These are phyloP conservation scores for Wallacemonas sp. DNA, from an alignment of 208 protist species.

Conservation along the genomic window DNA sequence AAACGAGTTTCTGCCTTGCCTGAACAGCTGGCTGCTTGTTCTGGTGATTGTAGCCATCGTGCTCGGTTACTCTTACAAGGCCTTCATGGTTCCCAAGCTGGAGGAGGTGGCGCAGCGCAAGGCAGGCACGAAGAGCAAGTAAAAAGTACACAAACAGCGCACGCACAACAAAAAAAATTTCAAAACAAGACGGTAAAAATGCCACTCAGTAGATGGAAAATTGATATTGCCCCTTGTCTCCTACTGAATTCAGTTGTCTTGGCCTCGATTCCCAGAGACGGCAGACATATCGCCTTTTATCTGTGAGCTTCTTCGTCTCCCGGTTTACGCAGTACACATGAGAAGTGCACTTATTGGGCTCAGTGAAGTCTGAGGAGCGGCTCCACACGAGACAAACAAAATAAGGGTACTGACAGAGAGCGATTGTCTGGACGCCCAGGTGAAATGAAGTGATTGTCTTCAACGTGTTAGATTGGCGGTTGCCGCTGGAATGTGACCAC, in stretches of 20 bases:
- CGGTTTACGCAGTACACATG: too few relatives aligned
- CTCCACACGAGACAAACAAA: too few relatives aligned
- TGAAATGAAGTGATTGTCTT: not conserved
- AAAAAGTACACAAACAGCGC: too few relatives aligned
- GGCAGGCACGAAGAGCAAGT: not conserved
- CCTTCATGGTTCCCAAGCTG: conserved; percentile 30
- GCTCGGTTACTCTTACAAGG: conserved; percentile 25
- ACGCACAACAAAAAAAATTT: too few relatives aligned
- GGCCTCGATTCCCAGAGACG: not conserved
- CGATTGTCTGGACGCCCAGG: not conserved
- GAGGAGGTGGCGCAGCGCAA: conserved; percentile 20
- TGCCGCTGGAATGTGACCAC: not conserved
- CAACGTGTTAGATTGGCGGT: not conserved
- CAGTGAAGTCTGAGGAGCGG: too few relatives aligned
- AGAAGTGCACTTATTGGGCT: too few relatives aligned
- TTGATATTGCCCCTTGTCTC: not conserved
- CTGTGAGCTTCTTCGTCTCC: too few relatives aligned
- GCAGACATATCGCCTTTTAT: too few relatives aligned
- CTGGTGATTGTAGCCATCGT: conserved; percentile 25
- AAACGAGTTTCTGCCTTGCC: conserved; percentile 45
- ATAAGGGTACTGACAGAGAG: too few relatives aligned
- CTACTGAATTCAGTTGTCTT: not conserved
- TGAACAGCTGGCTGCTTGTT: conserved; percentile 62
- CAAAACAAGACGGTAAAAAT: not conserved
- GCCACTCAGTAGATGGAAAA: too few relatives aligned